These are phyloP conservation scores for Hypoxylon fragiforme DNA, from an alignment of 495 filamentous ascomycete species.

Conservation along the genomic window DNA sequence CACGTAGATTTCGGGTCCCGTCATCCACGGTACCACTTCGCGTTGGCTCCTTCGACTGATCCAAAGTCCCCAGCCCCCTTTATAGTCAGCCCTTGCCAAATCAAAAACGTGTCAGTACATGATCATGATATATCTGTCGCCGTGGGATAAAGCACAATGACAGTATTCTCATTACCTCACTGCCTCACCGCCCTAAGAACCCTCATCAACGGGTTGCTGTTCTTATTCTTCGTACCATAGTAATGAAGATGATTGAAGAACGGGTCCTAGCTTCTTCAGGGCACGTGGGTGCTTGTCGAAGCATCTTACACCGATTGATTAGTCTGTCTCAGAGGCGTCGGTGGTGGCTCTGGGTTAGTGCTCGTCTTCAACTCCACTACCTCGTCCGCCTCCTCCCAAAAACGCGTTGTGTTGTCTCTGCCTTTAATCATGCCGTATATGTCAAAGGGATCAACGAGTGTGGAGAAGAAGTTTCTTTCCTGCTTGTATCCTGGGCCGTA, in stretches of 20 bases:
- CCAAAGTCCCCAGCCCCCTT: slow-evolving; percentile 7
- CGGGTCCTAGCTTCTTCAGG: not conserved
- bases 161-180: too few relatives aligned
- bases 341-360: not conserved
- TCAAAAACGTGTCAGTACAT: too few relatives aligned
- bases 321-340: not conserved
- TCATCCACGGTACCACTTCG: too few relatives aligned
- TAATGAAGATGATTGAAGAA: not conserved
- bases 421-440: slow-evolving; percentile 59
- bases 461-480: slow-evolving; percentile 52
- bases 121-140: too few relatives aligned
- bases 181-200: too few relatives aligned
- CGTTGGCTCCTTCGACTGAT: slow-evolving; percentile 6
- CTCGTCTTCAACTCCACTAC: slow-evolving; percentile 2
- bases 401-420: slow-evolving; percentile 53
- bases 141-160: too few relatives aligned
- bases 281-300: not conserved
- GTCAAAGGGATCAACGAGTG: slow-evolving; percentile 71
- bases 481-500: slow-evolving; percentile 66
- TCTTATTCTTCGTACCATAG: slow-evolving; percentile 2
- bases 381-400: slow-evolving; percentile 54
- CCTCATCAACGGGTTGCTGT: too few relatives aligned
- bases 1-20: too few relatives aligned
- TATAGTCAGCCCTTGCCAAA: not conserved
- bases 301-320: not conserved